A percentile compares a stretch with the other conserved stretches of the same genome.
phyloP scores from a whole-genome alignment of 2,329 filamentous ascomycete species.

The Metarhizium humberi region DNA sequence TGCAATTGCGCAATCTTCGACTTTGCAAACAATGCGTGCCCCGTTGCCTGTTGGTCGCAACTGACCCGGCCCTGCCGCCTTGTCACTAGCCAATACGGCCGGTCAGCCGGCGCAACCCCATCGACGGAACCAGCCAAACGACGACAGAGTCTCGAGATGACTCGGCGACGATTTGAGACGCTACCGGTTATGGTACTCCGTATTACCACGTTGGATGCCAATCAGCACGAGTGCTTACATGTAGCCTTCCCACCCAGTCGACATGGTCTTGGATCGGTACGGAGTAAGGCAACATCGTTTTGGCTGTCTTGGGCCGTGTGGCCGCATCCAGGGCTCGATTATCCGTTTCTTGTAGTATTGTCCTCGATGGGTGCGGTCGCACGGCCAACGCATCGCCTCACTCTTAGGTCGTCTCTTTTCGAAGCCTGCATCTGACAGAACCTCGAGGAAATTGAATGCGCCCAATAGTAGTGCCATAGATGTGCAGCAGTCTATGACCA shows the following conservation, averaged over 20 bases:
- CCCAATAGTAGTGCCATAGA: not conserved
- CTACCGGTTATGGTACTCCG: not conserved
- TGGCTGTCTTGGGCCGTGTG: not conserved
- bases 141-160: not conserved
- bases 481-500: not conserved
- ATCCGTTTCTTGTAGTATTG: not conserved
- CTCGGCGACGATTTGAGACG: not conserved
- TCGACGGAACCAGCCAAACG: constrained; percentile 1
- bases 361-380: not conserved
- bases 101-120: not conserved
- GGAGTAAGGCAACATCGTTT: not conserved
- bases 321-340: not conserved
- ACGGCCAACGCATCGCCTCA: not conserved
- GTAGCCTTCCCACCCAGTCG: not conserved
- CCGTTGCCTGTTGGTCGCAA: not conserved
- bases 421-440: not conserved
- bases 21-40: not conserved
- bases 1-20: not conserved
- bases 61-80: not conserved
- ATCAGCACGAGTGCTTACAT: not conserved
- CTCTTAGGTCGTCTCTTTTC: not conserved
- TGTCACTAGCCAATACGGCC: not conserved
- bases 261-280: not conserved
- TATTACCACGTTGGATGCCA: not conserved
- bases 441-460: not conserved